Evolutionary conservation across 768 basidiomycete species (phyloP).

Genomic region (Russula lepida): DNA sequence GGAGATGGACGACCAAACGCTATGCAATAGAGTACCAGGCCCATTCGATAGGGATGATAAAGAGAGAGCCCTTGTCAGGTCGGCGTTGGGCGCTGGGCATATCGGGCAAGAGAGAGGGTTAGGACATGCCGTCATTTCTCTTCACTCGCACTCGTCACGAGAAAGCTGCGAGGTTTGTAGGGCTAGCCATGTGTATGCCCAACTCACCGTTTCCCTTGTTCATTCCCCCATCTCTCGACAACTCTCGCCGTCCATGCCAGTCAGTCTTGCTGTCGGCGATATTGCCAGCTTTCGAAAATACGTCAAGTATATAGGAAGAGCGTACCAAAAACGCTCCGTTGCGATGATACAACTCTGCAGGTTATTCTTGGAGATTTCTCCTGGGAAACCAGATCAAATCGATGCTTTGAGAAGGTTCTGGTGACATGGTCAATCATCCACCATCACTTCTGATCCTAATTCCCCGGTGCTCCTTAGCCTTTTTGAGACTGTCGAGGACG

Average conservation of each 20-base stretch:
- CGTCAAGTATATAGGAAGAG: constrained; percentile 14
- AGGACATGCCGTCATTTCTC: background rate
- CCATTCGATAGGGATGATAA: background rate
- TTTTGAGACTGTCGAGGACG: constrained; percentile 12
- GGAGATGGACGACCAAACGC: background rate
- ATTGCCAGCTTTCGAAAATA: constrained; percentile 15
- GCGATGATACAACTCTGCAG: constrained; percentile 18
- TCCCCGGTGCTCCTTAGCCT: background rate
- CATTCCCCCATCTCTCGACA: background rate
- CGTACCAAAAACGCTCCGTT: constrained; percentile 17
- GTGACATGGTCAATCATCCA: background rate
- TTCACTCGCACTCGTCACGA: background rate
- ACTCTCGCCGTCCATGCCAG: constrained; percentile 1
- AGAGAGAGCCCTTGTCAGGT: too few relatives aligned
- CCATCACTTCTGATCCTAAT: background rate
- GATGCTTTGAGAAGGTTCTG: constrained; percentile 14
- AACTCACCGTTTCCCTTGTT: constrained; percentile 1
- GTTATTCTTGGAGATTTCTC: constrained; percentile 16
- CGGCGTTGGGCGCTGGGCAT: background rate
- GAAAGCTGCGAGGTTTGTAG: constrained; percentile 1
- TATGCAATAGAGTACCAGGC: background rate
- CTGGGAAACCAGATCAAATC: constrained; percentile 13
- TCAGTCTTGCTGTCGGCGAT: constrained; percentile 9
- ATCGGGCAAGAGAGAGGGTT: too few relatives aligned
- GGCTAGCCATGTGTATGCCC: constrained; percentile 10